These are phyloP conservation scores for Trypanosoma theileri DNA, from an alignment of 208 protist genomes.

Conservation along the genomic window DNA sequence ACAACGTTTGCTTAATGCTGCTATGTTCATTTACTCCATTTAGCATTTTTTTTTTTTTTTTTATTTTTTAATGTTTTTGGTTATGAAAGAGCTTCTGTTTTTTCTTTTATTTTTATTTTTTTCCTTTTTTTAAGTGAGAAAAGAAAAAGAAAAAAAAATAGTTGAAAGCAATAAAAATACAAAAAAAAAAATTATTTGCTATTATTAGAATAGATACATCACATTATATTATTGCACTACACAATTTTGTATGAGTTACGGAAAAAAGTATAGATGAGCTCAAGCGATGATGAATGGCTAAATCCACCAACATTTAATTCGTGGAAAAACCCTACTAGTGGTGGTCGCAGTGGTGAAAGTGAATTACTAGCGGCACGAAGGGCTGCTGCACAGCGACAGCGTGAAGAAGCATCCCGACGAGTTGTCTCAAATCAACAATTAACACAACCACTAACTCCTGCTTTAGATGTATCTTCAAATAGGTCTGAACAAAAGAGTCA, in stretches of 20 bases:
- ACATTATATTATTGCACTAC: background rate
- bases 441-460: background rate
- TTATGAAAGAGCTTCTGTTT: background rate
- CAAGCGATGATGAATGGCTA: conserved; percentile 58
- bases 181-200: background rate
- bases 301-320: conserved; percentile 21
- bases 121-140: background rate
- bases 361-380: conserved; percentile 69
- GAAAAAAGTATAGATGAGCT: conserved; percentile 24
- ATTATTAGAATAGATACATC: conserved; percentile 5
- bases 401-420: conserved; percentile 40
- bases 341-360: conserved; percentile 22
- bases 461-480: background rate
- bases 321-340: background rate
- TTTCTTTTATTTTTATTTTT: background rate
- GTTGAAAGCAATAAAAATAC: background rate
- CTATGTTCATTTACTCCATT: conserved; percentile 1
- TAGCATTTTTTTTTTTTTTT: background rate
- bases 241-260: background rate
- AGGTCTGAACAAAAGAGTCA: background rate
- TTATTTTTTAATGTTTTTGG: conserved; percentile 3
- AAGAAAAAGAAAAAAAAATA: background rate
- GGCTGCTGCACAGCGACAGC: conserved; percentile 48
- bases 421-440: background rate
- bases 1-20: background rate